Conservation (phyloP, 306 rosid genomes). For the Acmispon strigosus region DNA sequence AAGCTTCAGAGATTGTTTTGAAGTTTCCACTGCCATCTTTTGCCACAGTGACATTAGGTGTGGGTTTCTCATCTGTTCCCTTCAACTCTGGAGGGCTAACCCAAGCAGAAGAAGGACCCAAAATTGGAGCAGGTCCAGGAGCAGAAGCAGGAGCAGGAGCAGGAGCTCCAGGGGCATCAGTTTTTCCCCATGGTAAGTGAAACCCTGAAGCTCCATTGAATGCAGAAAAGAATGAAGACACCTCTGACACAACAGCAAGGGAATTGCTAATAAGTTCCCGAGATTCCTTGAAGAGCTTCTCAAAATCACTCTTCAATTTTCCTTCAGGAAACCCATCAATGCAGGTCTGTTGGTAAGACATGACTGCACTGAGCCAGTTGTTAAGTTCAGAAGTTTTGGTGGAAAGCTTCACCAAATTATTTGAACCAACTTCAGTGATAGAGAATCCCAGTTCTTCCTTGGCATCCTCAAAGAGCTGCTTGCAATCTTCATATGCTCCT, state of each 20-base stretch:
- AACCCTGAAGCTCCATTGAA: slow-evolving; percentile 19
- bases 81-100: slow-evolving; percentile 20
- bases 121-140: not conserved
- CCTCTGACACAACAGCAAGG: slow-evolving; percentile 45
- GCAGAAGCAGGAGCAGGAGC: not conserved
- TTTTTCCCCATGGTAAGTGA: slow-evolving; percentile 23
- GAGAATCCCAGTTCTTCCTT: slow-evolving; percentile 43
- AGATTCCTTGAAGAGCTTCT: slow-evolving; percentile 15
- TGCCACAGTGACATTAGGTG: slow-evolving; percentile 71
- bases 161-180: not conserved
- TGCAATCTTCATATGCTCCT: slow-evolving; percentile 56
- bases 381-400: slow-evolving; percentile 32
- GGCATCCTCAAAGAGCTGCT: slow-evolving; percentile 34
- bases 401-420: not conserved
- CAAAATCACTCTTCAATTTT: slow-evolving; percentile 32
- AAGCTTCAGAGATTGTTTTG: slow-evolving; percentile 64
- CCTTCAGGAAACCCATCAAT: slow-evolving; percentile 66
- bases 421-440: not conserved
- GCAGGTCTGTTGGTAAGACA: slow-evolving; percentile 67
- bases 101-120: slow-evolving; percentile 53
- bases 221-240: slow-evolving; percentile 25
- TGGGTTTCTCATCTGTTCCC: slow-evolving; percentile 36
- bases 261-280: slow-evolving; percentile 62
- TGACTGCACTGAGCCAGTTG: slow-evolving; percentile 80
- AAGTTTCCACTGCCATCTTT: slow-evolving; percentile 67